Percentiles rank a stretch among this genome's conserved stretches.
phyloP scores from a whole-genome alignment of 345 rosid species.

The Ceriops tagal region DNA sequence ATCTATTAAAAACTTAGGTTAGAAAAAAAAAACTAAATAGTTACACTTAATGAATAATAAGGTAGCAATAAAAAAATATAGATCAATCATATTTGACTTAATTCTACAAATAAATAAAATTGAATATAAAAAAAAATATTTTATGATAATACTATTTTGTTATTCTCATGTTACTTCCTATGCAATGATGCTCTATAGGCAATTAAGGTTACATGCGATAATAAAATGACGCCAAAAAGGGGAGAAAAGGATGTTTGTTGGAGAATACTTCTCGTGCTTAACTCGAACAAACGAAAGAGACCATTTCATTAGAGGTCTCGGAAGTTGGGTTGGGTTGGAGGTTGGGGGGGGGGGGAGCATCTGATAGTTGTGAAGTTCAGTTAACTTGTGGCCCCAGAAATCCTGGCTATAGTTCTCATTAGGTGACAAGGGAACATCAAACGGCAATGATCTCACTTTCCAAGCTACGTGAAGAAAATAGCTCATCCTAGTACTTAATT shows the following conservation, averaged over 20 bases:
- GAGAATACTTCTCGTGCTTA: constrained; percentile 15
- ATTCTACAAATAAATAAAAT: neutral
- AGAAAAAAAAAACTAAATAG: neutral
- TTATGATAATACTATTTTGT: neutral
- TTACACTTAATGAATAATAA: neutral
- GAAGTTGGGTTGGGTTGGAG: constrained; percentile 21
- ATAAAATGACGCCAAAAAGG: neutral
- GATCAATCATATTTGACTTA: neutral
- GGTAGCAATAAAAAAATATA: neutral
- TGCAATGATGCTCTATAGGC: too few species aligned
- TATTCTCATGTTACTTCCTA: neutral
- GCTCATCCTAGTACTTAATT: neutral
- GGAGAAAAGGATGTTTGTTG: neutral
- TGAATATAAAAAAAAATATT: neutral
- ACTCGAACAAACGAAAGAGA: constrained; percentile 27
- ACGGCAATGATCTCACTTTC: constrained; percentile 2
- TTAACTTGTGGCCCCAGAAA: constrained; percentile 23
- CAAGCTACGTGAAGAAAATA: neutral
- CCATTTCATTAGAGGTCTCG: neutral
- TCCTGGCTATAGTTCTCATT: constrained; percentile 2
- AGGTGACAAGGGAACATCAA: constrained; percentile 10
- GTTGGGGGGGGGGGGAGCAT: constrained; percentile 33
- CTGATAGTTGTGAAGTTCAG: constrained; percentile 35
- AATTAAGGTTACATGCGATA: neutral
- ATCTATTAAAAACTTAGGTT: neutral